These are phyloP conservation scores for Chalciporus sp. DNA, from an alignment of 1,284 basidiomycete species.

Conservation along the genomic window DNA sequence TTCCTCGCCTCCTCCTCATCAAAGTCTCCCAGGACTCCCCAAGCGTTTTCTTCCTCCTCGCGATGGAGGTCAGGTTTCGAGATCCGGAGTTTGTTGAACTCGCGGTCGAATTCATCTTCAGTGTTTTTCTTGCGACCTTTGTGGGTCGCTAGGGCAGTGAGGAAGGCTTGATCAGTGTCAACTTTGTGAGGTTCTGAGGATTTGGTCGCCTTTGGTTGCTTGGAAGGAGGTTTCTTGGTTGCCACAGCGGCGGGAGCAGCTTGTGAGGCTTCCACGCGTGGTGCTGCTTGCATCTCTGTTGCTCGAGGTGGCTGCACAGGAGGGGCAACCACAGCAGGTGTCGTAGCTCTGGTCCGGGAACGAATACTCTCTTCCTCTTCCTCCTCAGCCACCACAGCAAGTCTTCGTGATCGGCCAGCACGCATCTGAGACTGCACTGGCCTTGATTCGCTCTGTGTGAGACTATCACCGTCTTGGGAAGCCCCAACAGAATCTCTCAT, in stretches of 20 bases:
- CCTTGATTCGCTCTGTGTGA: slow-evolving; percentile 41
- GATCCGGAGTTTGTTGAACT: slow-evolving; percentile 83
- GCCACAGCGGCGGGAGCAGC: not conserved
- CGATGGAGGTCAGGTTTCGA: slow-evolving; percentile 61
- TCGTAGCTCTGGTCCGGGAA: slow-evolving; percentile 7
- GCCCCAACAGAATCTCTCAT: slow-evolving; percentile 10
- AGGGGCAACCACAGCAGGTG: not conserved
- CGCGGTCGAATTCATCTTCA: slow-evolving; percentile 79
- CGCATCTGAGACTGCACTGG: slow-evolving; percentile 5
- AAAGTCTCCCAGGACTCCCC: slow-evolving; percentile 73
- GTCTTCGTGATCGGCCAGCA: slow-evolving; percentile 16
- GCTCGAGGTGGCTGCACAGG: not conserved
- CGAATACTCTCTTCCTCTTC: slow-evolving; percentile 53
- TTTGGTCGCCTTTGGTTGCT: slow-evolving; percentile 8
- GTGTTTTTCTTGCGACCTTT: slow-evolving; percentile 63
- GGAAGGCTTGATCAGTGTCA: slow-evolving; percentile 68
- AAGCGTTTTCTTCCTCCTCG: slow-evolving; percentile 50
- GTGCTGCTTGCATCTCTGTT: not conserved
- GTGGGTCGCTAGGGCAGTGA: slow-evolving; percentile 73
- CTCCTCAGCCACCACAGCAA: slow-evolving; percentile 47
- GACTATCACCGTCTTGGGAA: slow-evolving; percentile 23
- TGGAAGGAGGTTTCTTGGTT: slow-evolving; percentile 5
- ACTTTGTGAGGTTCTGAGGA: slow-evolving; percentile 14
- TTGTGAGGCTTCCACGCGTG: not conserved
- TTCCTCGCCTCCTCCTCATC: slow-evolving; percentile 62